Evolutionary conservation across 305 asterid species (phyloP).

Genomic region (Fraxinus velutina): DNA sequence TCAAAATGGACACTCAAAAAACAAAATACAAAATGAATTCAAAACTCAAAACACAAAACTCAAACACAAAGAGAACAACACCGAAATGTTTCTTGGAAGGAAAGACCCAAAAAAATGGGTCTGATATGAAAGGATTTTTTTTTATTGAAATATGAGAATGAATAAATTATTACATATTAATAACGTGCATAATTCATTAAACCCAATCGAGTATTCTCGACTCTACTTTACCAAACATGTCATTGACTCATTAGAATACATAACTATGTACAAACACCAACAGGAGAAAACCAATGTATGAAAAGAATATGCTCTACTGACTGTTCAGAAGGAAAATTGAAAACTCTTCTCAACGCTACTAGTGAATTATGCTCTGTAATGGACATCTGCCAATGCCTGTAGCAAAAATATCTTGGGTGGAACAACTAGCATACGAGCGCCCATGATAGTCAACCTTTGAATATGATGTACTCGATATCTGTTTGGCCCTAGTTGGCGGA

Average conservation of each 20-base stretch:
- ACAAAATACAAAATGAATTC: too few species aligned
- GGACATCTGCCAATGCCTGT: not conserved
- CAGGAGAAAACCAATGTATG: not conserved
- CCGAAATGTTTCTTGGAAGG: too few species aligned
- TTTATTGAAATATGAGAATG: too few species aligned
- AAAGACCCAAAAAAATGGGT: too few species aligned
- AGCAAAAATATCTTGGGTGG: not conserved
- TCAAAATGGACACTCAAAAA: too few species aligned
- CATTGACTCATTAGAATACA: not conserved
- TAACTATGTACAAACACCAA: not conserved
- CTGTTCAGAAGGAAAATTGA: slow-evolving; percentile 34
- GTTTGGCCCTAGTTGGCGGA: slow-evolving; percentile 40
- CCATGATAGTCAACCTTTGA: not conserved
- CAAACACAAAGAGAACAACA: too few species aligned
- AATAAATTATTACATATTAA: not conserved
- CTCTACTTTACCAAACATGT: not conserved
- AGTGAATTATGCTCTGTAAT: not conserved
- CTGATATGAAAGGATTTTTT: too few species aligned
- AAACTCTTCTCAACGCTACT: slow-evolving; percentile 32
- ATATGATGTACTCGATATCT: not conserved
- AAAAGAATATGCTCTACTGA: not conserved
- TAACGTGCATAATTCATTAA: not conserved
- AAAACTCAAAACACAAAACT: too few species aligned
- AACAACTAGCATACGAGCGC: not conserved
- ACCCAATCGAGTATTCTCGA: not conserved